Base-by-base conservation (phyloP, 202 grass and related monocot species). In the Tripidium arundinaceum region DNA sequence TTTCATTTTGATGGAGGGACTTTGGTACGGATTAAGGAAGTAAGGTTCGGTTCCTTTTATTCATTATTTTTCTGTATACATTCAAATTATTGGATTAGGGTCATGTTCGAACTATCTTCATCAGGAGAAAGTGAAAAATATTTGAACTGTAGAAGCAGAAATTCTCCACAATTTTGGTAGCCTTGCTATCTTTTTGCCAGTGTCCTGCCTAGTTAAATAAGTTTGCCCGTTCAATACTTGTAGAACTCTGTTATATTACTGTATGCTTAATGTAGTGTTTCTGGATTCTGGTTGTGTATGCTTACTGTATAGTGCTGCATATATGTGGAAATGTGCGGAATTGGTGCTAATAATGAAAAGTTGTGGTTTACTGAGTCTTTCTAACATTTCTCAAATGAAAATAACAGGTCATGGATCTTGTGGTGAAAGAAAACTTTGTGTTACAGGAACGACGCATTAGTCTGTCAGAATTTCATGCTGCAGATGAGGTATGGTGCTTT, bases 381-480 rank as follows among this genome's bases (percentile, higher is more conserved):
- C 21, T 54, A 50, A 74, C n/a, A 26, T 52, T 39, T 33, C 33
- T 75, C 63, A 3, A 45, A 45, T 76, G 31, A 76, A 84, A 91
- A 87, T 83, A 76, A 80, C 75, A 98, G 96, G 96, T 98, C 39
- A 95, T 95, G 92, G 88, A 98, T 93, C 92, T 98, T 87, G 86
- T 98, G 24, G 65, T 91, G 19, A 88, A 95, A 88, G 86, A 98
- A 77, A 91, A 88, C 13, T 78, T 95, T 39, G 86, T 91, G 46
- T 83, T 98, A 78, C 84, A 81, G 86, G 92, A 98, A 85, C 86
- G 90, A 6, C 86, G 88, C 24, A 98, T 98, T 76, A 98, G 96
- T 87, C 80, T 98, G 75, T 95, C 96, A 71, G 96, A 98, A 91
- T 98, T 95, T 73, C 96, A 98, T 79, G 86, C 96, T 83, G 92